These are phyloP conservation scores for Fusarium gaditjirri DNA, from an alignment of 2,329 filamentous ascomycete genomes.

Conservation along the genomic window DNA sequence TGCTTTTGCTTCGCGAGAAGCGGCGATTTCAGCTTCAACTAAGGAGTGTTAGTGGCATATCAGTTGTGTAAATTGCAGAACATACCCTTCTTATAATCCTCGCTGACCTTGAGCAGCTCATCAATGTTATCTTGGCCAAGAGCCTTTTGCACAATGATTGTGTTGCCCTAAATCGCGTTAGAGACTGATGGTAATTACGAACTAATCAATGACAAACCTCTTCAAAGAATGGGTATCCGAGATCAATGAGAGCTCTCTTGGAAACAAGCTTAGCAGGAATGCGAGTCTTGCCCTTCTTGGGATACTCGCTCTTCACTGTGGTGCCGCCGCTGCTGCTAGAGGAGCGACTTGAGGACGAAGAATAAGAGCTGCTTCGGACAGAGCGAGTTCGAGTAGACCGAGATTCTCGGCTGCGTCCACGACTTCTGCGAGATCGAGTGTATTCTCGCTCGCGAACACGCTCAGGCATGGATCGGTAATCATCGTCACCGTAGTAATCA, in stretches of 20 bases:
- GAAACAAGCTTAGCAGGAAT: conserved; percentile 85
- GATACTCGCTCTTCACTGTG: conserved; percentile 70
- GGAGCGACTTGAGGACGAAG: conserved; percentile 57
- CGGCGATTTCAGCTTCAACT: conserved; percentile 33
- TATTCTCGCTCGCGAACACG: conserved; percentile 71
- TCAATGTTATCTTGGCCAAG: conserved; percentile 93
- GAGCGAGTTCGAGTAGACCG: conserved; percentile 53
- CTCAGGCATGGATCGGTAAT: conserved; percentile 71
- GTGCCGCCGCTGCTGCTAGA: conserved; percentile 62
- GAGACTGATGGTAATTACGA: neutral
- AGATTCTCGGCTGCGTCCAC: conserved; percentile 52
- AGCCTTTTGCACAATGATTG: conserved; percentile 83
- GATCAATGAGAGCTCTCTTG: conserved; percentile 81
- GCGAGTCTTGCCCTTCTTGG: conserved; percentile 88
- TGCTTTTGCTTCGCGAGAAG: conserved; percentile 17
- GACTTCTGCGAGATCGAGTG: conserved; percentile 57
- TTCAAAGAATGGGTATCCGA: conserved; percentile 87
- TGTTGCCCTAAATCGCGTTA: conserved; percentile 69
- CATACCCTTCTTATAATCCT: conserved; percentile 75
- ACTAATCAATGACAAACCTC: conserved; percentile 68
- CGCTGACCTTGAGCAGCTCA: conserved; percentile 84
- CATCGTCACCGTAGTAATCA: conserved; percentile 76
- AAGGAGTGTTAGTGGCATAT: neutral
- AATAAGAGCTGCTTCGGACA: conserved; percentile 55
- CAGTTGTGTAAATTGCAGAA: neutral